Evolutionary conservation across 2,329 filamentous ascomycete genomes (phyloP).

Genomic region (Aspergillus pseudonomiae): DNA sequence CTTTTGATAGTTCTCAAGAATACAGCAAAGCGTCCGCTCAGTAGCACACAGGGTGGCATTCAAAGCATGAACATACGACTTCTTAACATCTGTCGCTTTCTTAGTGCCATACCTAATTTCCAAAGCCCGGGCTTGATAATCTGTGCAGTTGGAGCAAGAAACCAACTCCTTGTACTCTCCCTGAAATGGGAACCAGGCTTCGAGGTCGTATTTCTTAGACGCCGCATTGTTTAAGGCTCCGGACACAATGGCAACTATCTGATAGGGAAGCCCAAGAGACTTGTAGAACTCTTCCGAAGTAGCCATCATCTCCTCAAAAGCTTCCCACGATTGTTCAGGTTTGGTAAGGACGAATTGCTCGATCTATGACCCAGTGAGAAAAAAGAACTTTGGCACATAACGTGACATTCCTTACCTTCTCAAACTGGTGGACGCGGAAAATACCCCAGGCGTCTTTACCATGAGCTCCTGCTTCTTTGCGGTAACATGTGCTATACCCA

Average conservation of each 20-base stretch:
- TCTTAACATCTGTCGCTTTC: conserved; percentile 79
- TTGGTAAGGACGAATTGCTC: conserved; percentile 81
- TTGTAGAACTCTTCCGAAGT: conserved; percentile 95
- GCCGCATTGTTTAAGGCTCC: conserved; percentile 89
- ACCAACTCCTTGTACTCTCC: conserved; percentile 98
- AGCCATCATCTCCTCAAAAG: conserved; percentile 89
- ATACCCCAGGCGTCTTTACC: conserved; percentile 96
- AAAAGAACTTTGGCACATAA: neutral
- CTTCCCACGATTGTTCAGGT: conserved; percentile 88
- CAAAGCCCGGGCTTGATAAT: conserved; percentile 92
- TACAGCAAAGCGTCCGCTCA: conserved; percentile 87
- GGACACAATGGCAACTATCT: conserved; percentile 92
- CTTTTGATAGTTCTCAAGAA: conserved; percentile 96
- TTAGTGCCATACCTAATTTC: conserved; percentile 92
- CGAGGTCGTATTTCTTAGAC: conserved; percentile 92
- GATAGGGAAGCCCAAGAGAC: conserved; percentile 84
- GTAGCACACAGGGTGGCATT: conserved; percentile 91
- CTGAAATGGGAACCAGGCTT: conserved; percentile 96
- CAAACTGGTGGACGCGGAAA: conserved; percentile 97
- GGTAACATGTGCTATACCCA: conserved; percentile 92
- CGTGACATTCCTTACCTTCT: conserved; percentile 63
- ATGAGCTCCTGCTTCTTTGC: conserved; percentile 90
- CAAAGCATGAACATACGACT: conserved; percentile 91
- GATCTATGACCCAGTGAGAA: conserved; percentile 49
- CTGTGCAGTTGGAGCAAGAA: conserved; percentile 96